Base-by-base conservation (phyloP, 2,329 filamentous ascomycete genomes). In the Diplodia corticola region DNA sequence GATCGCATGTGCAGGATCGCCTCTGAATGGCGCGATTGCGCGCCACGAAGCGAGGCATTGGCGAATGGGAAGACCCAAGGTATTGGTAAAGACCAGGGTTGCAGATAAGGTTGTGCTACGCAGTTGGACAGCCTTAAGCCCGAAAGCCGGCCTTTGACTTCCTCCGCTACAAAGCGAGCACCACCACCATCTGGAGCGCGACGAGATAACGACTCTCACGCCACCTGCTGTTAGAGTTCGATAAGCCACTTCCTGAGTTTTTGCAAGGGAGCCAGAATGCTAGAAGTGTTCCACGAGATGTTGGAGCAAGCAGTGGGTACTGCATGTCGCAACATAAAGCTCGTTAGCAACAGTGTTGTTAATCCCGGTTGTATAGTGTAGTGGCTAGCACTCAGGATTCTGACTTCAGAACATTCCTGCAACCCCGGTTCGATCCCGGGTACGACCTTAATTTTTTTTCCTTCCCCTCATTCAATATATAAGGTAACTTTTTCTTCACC, bases 361-460 rank as follows among this genome's bases (percentile, higher is more conserved):
- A n/a, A n/a, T 3, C 12, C 9, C 30, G 30, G 30, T 33, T 33
- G 7, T 33, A 33, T 64, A 64, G 61, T 64, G 63, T 49, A 51
- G 40, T 49, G 55, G 55, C 37, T 61, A 61, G 28, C 57, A 61
- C 57, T 61, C 44, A 30, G 44, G 57, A 61, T 61, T 61, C 57
- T 61, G 57, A 49, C 22, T 22, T 13, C 40, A 37, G 51, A 44
- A 4, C 1, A 40, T 65, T 66, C 64, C 44, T 35, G 54, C 46
- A 65, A 65, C 53, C 64, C 48, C 53, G 53, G 64, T 66, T 66
- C 64, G 64, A 66, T 51, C 49, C 64, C 46, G 54, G 57, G 64
- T 37, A 66, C 20, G 64, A 66, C 64, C 54, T 66, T n/a, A n/a
- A 28, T 5, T 30, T 22, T 1, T 20, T 46, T 24, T 24, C 35